Evolutionary conservation across 495 filamentous ascomycete species (phyloP).

Genomic region (Aspergillus olivimuriae): DNA sequence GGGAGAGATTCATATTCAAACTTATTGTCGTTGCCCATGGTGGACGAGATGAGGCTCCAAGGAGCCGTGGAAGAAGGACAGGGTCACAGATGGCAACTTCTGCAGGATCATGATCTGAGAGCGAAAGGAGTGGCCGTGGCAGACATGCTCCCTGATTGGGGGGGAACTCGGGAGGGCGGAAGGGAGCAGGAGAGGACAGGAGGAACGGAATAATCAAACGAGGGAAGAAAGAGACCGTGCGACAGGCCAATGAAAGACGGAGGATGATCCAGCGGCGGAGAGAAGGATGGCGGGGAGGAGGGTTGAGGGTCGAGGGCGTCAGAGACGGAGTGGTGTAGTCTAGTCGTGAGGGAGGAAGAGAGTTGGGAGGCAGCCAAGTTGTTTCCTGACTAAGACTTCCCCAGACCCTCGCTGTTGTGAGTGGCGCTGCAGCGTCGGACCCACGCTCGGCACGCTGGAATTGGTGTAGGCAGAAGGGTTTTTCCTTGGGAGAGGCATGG

Average conservation of each 20-base stretch:
- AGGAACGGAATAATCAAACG: neutral
- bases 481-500: too few species aligned
- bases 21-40: conserved; percentile 57
- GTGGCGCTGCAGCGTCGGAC: neutral
- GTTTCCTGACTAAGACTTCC: too few species aligned
- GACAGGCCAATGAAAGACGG: conserved; percentile 5
- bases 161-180: neutral
- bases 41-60: conserved; percentile 26
- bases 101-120: conserved; percentile 41
- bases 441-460: conserved; percentile 5
- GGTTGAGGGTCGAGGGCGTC: conserved; percentile 1
- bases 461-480: conserved; percentile 6
- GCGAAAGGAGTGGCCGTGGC: conserved; percentile 25
- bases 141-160: conserved; percentile 27
- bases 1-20: conserved; percentile 62
- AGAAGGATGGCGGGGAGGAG: conserved; percentile 1
- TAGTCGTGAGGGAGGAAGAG: too few species aligned
- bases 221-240: conserved; percentile 7
- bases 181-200: neutral
- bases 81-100: conserved; percentile 23
- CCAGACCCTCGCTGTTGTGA: conserved; percentile 4
- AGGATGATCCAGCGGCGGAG: conserved; percentile 7
- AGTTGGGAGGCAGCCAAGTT: too few species aligned
- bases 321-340: conserved; percentile 2
- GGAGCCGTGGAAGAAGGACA: conserved; percentile 28